Evolutionary conservation across 2,329 filamentous ascomycete species (phyloP).

Genomic region (Sporothrix phasma): DNA sequence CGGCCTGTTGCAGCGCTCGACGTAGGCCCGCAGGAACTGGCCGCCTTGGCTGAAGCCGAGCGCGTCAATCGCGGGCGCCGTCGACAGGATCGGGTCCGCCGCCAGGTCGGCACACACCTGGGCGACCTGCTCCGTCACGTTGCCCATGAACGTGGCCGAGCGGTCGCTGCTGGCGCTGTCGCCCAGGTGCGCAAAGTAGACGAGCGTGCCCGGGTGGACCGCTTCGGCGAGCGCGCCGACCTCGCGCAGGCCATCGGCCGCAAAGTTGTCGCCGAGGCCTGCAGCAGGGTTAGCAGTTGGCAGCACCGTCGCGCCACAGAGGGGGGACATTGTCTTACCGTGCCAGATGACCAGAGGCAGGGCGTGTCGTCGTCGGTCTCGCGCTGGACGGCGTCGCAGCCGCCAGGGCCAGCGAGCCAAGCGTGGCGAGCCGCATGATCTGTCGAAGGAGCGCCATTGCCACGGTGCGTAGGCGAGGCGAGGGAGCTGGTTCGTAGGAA

Average conservation of each 20-base stretch:
- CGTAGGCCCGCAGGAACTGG: slow-evolving; percentile 84
- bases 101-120: slow-evolving; percentile 70
- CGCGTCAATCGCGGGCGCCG: slow-evolving; percentile 76
- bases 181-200: slow-evolving; percentile 68
- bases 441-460: slow-evolving; percentile 24
- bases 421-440: slow-evolving; percentile 23
- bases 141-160: slow-evolving; percentile 80
- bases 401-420: slow-evolving; percentile 27
- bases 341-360: slow-evolving; percentile 94
- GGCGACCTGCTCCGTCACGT: slow-evolving; percentile 68
- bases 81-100: slow-evolving; percentile 66
- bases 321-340: slow-evolving; percentile 30
- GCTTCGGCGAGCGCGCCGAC: slow-evolving; percentile 63
- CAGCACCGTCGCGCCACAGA: too few relatives aligned
- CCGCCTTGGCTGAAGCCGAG: slow-evolving; percentile 94
- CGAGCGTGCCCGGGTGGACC: slow-evolving; percentile 71
- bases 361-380: slow-evolving; percentile 50
- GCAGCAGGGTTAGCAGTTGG: neutral
- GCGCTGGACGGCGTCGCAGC: slow-evolving; percentile 24
- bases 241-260: slow-evolving; percentile 60
- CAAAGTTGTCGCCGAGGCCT: slow-evolving; percentile 61
- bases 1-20: slow-evolving; percentile 75
- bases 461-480: neutral
- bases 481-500: neutral
- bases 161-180: slow-evolving; percentile 60